Evolutionary conservation across 257 asterid genomes (phyloP).

Genomic region (Nicotiana attenuata): DNA sequence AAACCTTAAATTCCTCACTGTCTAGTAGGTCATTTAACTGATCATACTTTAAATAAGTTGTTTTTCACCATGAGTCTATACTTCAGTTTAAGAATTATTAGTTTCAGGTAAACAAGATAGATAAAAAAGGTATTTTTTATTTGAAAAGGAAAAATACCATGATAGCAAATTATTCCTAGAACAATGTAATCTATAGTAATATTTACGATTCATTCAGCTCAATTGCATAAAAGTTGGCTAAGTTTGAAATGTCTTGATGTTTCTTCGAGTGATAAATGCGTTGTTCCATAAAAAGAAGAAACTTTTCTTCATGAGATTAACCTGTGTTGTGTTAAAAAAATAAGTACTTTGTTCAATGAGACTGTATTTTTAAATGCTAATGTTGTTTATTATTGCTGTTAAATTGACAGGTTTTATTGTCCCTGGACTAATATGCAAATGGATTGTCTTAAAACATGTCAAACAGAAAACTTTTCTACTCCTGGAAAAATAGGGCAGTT

Average conservation of each 20-base stretch:
- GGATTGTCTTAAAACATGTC: slow-evolving; percentile 18
- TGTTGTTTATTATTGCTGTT: neutral
- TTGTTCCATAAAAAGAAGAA: neutral
- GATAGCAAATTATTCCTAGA: neutral
- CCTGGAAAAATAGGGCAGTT: slow-evolving; percentile 29
- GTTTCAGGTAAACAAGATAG: neutral
- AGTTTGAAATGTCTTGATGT: neutral
- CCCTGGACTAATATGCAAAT: slow-evolving; percentile 34
- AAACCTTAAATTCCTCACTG: neutral
- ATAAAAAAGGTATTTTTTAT: neutral
- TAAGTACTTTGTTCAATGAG: neutral
- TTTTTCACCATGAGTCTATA: neutral
- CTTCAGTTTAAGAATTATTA: neutral
- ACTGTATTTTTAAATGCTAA: slow-evolving; percentile 1
- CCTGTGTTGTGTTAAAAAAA: neutral
- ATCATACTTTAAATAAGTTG: too few species aligned
- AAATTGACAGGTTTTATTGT: slow-evolving; percentile 18
- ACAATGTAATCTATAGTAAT: neutral
- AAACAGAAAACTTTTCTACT: slow-evolving; percentile 22
- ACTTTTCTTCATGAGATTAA: neutral
- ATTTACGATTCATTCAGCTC: neutral
- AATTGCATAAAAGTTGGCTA: neutral
- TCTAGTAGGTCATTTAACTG: neutral
- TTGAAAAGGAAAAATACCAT: neutral
- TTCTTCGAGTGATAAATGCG: neutral